These are phyloP conservation scores for Gastrodia elata DNA, from an alignment of 106 monocot species.

Conservation along the genomic window DNA sequence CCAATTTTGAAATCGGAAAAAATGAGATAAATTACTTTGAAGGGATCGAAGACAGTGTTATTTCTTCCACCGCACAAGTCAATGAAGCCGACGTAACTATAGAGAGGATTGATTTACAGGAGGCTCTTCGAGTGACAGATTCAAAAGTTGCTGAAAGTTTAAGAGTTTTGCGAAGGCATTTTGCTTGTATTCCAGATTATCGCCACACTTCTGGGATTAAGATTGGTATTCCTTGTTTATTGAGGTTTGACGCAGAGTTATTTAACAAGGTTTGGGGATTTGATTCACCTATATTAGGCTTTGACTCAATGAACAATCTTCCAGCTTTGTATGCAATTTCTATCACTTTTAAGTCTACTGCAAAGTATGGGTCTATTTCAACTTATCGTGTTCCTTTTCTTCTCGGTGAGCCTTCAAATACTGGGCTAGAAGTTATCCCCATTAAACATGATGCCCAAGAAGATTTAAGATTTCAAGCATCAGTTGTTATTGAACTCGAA, in stretches of 20 bases:
- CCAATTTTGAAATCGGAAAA: slow-evolving; percentile 27
- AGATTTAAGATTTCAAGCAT: slow-evolving; percentile 26
- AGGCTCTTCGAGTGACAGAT: slow-evolving; percentile 61
- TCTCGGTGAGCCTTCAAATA: slow-evolving; percentile 49
- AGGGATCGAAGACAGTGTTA: slow-evolving; percentile 23
- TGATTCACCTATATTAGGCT: slow-evolving; percentile 17
- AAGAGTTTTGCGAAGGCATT: slow-evolving; percentile 52
- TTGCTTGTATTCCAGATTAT: slow-evolving; percentile 68
- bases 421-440: slow-evolving; percentile 36
- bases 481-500: slow-evolving; percentile 59
- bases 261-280: slow-evolving; percentile 43
- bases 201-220: slow-evolving; percentile 57
- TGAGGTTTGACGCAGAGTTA: slow-evolving; percentile 58
- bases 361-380: slow-evolving; percentile 69
- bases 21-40: slow-evolving; percentile 18
- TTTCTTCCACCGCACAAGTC: slow-evolving; percentile 11
- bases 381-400: slow-evolving; percentile 71
- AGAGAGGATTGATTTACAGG: slow-evolving; percentile 24
- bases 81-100: slow-evolving; percentile 13
- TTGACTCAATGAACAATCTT: slow-evolving; percentile 30
- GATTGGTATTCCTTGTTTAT: slow-evolving; percentile 65
- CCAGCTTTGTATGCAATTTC: slow-evolving; percentile 75
- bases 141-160: slow-evolving; percentile 54
- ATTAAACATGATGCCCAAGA: slow-evolving; percentile 13
- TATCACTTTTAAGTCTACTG: slow-evolving; percentile 57